Evolutionary conservation across 208 protist genomes (phyloP).

Genomic region (Trypanosoma congolense): DNA sequence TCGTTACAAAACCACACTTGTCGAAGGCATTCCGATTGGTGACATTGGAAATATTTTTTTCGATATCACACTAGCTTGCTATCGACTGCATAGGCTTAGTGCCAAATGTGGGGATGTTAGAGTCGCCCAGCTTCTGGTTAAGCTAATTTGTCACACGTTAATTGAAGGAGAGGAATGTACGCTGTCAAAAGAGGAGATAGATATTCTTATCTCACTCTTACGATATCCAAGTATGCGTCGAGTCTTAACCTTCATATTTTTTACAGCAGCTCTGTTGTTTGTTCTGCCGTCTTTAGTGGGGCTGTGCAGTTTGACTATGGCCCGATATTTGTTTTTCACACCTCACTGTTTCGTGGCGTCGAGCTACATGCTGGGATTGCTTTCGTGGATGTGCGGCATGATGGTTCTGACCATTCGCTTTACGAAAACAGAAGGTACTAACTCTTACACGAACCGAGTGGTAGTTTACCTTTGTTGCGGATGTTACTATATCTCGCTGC

Average conservation of each 20-base stretch:
- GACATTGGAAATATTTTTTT: background rate
- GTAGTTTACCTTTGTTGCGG: slow-evolving; percentile 14
- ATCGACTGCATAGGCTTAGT: background rate
- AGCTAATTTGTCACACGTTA: background rate
- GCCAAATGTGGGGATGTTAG: background rate
- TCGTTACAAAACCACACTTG: background rate
- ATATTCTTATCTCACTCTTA: slow-evolving; percentile 8
- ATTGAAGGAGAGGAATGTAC: background rate
- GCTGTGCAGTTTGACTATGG: background rate
- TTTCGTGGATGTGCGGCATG: too few relatives aligned
- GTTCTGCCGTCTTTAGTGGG: slow-evolving; percentile 18
- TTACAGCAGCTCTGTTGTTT: slow-evolving; percentile 1
- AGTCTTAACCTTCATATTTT: slow-evolving; percentile 10
- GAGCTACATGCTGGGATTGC: background rate
- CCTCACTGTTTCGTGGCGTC: background rate
- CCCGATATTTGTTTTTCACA: background rate
- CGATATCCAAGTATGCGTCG: slow-evolving; percentile 5
- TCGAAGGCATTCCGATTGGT: slow-evolving; percentile 8
- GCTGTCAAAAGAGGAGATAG: slow-evolving; percentile 18
- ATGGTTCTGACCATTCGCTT: too few relatives aligned
- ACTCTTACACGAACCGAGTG: background rate
- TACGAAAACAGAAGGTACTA: background rate
- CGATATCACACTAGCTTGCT: background rate
- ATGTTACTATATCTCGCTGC: slow-evolving; percentile 12
- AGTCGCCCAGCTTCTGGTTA: background rate